Base-by-base conservation (phyloP, 2,329 filamentous ascomycete species). In the Chrysoporthe cubensis region DNA sequence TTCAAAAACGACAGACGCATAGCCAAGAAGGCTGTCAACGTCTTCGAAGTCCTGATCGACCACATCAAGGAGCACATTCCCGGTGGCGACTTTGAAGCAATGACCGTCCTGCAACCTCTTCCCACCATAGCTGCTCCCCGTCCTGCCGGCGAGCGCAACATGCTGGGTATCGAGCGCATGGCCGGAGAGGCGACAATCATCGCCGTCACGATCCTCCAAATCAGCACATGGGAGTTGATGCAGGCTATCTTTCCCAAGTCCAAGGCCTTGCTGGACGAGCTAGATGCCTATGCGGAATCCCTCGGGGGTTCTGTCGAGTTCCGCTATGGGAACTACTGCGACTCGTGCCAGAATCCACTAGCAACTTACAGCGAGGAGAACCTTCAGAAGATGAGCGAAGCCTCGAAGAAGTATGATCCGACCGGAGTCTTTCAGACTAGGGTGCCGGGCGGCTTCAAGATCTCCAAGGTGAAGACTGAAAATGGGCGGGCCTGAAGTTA, bases 341-440 rank as follows among this genome's bases (percentile, higher is more conserved):
- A 65, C 56, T 18, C 9, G 4, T 48, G n/a, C 34, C 54, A 65
- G 66, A 69, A 76, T n/a, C 72, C 73, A 1, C 58, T 76, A 7
- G 26, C 43, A 26, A 73, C 70, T 16, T 77, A 75, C 52, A 75
- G 76, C 1, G 60, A 69, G 46, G 71, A 73, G 37, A 77, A 76
- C 42, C 34, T 78, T 11, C 40, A 42, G 18, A 21, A 71, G 50
- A 65, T 76, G 65, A 72, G 65, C 65, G 62, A 62, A 18, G 71
- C 71, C 2, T 72, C 72, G 18, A 66, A 16, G 21, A 72, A 71
- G 64, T 76, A 74, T 65, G 76, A 76, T 64, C 72, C 73, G 0
- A 61, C 66, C 9, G 68, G 68, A 4, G 66, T 75, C 3, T 77
- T 77, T 48, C 74, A 75, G 67, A 71, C n/a, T n/a, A 64, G 72